Evolutionary conservation across 169 alveolate genomes (phyloP), one percentile per base, ranked within the genome.

Genomic region (Sarcocystis neurona): DNA sequence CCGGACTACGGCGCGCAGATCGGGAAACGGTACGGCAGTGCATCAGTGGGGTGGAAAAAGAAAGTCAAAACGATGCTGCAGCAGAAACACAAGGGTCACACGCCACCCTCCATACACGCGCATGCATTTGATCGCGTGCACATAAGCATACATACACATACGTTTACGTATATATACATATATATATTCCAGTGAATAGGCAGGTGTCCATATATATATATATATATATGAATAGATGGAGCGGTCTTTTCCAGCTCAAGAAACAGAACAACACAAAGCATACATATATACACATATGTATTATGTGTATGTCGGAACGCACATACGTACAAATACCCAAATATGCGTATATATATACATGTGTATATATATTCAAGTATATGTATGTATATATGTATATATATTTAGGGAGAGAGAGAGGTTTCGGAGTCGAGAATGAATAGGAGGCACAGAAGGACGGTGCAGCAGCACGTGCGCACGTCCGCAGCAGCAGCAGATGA

Each of bases 11-110:
- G 34, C 37, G 82, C 53, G 34, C 41, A 72, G 10, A 39, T 39
- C 2, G 82, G 82, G 82, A 72, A 72, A 15, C 82, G 82, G 82
- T 72, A 72, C 20, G 82, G 82, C 41, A 72, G 47, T 10, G 82
- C 82, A 37, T 72, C 82, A 1, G 82, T 72, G 2, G 82, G 82
- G 34, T 72, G 82, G 34, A 72, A 72, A 56, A 72, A 72, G 34
- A 72, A 72, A 2, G 82, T 72, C 56, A 56, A 3, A 30, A 47
- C 82, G 53, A 72, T 72, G 82, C 82, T 72, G 82, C 0, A 39
- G 10, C 18, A 72, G 8, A 37, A 15, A 72, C 34, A 72, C 0
- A 1, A 72, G 30, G 41, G n/a, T 15, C 23, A 72, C 44, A 30
- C 41, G 43, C 39, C 75, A n/a, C 43, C n/a, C 18, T 2, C 4